Evolutionary conservation across 352 stramenopile genomes (phyloP), one percentile per base, ranked within the genome.

Genomic region (Pythium dissotocum): DNA sequence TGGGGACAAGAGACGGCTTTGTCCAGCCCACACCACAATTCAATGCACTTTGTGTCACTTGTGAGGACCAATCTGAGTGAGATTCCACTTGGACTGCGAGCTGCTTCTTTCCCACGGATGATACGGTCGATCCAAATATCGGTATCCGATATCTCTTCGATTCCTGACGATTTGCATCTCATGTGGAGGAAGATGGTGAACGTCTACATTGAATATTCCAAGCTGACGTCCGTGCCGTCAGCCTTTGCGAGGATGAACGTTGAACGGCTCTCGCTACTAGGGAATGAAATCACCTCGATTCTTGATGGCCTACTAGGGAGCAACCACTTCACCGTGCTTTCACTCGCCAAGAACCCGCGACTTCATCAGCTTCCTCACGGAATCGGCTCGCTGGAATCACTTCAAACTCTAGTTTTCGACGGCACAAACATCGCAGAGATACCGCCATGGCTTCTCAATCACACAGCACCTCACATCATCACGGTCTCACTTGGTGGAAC

Each of bases 31-130:
- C 18, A 42, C 28, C 52, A 58, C 30, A 24, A 58, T 38, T 44
- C 52, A 3, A 21, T 58, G 13, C 24, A 58, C 52, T 58, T 58
- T 42, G 26, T 58, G 28, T 58, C 52, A 5, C 24, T 58, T 26
- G 30, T 58, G 52, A 21, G 52, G 6, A 58, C 32, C 6, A 58
- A 42, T 14, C 13, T 58, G 16, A 58, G 18, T 5, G 16, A 58
- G 28, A 58, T 58, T 26, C 52, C 52, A 30, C 18, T 8, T 9
- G 48, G 48, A 9, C 48, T 54, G 7, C 48, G 48, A 7, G 12
- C 5, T 12, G n/a, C 48, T 9, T 28, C 48, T 4, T 54, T 54
- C n/a, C 48, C 48, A 54, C 21, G 4, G 48, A 54, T 32, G 48
- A 4, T 54, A 54, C 48, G n/a, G 6, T 28, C 18, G 18, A 28